A percentile compares a stretch with the other conserved stretches of the same genome.
These are phyloP conservation scores for Discostella stelligeroides DNA, from an alignment of 108 stramenopile genomes.

Conservation along the genomic window DNA sequence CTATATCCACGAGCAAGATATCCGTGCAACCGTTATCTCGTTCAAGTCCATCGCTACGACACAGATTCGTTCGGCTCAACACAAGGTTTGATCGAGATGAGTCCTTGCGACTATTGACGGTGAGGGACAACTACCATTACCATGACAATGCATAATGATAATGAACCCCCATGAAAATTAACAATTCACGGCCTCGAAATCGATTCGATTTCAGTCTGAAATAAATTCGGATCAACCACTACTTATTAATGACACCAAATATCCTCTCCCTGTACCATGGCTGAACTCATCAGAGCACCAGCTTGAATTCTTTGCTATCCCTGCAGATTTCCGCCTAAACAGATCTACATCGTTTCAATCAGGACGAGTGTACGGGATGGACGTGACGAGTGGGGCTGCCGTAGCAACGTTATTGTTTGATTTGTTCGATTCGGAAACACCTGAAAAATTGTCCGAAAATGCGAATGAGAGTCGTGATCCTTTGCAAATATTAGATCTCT, in stretches of 20 bases:
- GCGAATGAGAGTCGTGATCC: slow-evolving; percentile 7
- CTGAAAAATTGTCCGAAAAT: slow-evolving; percentile 3
- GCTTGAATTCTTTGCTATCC: slow-evolving; percentile 74
- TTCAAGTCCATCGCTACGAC: not conserved
- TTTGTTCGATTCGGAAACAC: slow-evolving; percentile 29
- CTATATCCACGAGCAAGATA: too few relatives aligned
- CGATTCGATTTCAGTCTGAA: slow-evolving; percentile 12
- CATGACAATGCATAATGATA: too few relatives aligned
- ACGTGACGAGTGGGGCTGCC: slow-evolving; percentile 87
- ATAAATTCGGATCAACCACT: not conserved
- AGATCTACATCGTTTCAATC: slow-evolving; percentile 63
- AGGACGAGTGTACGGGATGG: slow-evolving; percentile 88
- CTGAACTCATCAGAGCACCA: slow-evolving; percentile 24
- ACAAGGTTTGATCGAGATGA: slow-evolving; percentile 66
- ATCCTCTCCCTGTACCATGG: slow-evolving; percentile 64
- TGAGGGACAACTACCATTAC: slow-evolving; percentile 17
- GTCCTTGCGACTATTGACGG: slow-evolving; percentile 42
- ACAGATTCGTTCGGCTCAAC: slow-evolving; percentile 67
- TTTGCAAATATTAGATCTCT: slow-evolving; percentile 84
- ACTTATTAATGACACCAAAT: slow-evolving; percentile 16
- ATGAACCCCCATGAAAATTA: not conserved
- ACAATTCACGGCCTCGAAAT: not conserved
- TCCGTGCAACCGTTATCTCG: not conserved
- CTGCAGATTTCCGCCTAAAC: slow-evolving; percentile 59
- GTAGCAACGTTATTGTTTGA: slow-evolving; percentile 71